These are phyloP conservation scores for Gossypium armourianum DNA, from an alignment of 441 rosid species.

Conservation along the genomic window DNA sequence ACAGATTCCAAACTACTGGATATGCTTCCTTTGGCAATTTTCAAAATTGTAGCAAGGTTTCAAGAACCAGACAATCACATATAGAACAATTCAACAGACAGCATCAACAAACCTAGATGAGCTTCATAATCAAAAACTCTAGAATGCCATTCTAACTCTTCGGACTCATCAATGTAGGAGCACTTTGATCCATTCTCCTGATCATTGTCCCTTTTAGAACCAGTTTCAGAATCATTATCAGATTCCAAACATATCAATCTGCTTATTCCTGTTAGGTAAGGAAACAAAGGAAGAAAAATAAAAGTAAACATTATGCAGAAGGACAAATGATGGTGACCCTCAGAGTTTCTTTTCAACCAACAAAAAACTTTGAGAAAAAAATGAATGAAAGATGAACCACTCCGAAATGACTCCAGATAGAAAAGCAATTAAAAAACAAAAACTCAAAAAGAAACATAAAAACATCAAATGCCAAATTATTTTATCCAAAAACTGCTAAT, in stretches of 20 bases:
- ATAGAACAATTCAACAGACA: conserved; percentile 3
- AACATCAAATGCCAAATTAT: neutral
- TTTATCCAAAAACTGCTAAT: neutral
- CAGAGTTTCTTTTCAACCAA: neutral
- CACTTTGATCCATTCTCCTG: conserved; percentile 23
- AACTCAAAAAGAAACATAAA: neutral
- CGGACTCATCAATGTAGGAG: conserved; percentile 21
- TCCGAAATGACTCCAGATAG: neutral
- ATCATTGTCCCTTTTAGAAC: conserved; percentile 22
- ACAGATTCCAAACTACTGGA: conserved; percentile 6
- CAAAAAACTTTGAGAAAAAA: neutral
- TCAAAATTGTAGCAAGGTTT: neutral
- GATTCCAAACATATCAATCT: conserved; percentile 56
- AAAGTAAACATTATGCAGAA: neutral
- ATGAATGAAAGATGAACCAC: neutral
- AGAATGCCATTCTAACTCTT: conserved; percentile 24
- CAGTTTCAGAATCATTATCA: conserved; percentile 43
- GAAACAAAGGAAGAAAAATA: neutral
- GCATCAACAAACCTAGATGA: conserved; percentile 27
- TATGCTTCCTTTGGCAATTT: neutral
- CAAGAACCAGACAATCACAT: conserved; percentile 8
- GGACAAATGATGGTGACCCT: neutral
- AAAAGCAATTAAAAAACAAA: neutral
- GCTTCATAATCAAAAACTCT: conserved; percentile 20
- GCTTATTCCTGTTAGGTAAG: conserved; percentile 27